A percentile compares a stretch with the other conserved stretches of the same genome.
phyloP scores from a whole-genome alignment of 2,329 filamentous ascomycete species.

The Botrytis fabae region DNA sequence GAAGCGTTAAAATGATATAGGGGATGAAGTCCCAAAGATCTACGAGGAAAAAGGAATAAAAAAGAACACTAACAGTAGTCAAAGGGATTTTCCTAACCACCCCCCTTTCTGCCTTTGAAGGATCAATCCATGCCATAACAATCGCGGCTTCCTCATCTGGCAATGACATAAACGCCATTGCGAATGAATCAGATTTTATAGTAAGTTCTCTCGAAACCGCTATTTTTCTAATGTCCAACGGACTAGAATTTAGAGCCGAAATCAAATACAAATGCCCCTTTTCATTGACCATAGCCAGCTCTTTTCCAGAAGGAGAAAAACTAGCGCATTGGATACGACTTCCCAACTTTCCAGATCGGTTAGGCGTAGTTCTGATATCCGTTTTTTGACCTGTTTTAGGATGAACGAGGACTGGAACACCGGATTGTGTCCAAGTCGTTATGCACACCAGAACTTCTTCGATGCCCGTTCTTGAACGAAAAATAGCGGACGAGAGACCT shows the following conservation, averaged over 20 bases:
- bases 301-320: slow-evolving; percentile 44
- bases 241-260: slow-evolving; percentile 44
- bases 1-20: neutral
- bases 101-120: slow-evolving; percentile 39
- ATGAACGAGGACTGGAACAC: slow-evolving; percentile 44
- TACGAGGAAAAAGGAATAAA: neutral
- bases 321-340: slow-evolving; percentile 45
- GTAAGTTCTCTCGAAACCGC: slow-evolving; percentile 44
- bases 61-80: neutral
- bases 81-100: slow-evolving; percentile 42
- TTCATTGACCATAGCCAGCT: slow-evolving; percentile 46
- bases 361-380: slow-evolving; percentile 42
- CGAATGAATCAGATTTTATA: slow-evolving; percentile 43
- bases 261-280: slow-evolving; percentile 45
- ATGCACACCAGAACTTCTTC: slow-evolving; percentile 45
- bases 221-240: slow-evolving; percentile 43
- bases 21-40: too few species aligned
- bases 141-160: slow-evolving; percentile 43
- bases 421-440: slow-evolving; percentile 47
- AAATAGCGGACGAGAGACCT: slow-evolving; percentile 44
- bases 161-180: slow-evolving; percentile 44
- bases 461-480: slow-evolving; percentile 39
- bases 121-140: slow-evolving; percentile 46
- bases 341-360: slow-evolving; percentile 42
- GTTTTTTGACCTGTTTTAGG: slow-evolving; percentile 43